These are phyloP conservation scores for Xerocomellus dryophilus DNA, from an alignment of 768 basidiomycete species.

Conservation along the genomic window DNA sequence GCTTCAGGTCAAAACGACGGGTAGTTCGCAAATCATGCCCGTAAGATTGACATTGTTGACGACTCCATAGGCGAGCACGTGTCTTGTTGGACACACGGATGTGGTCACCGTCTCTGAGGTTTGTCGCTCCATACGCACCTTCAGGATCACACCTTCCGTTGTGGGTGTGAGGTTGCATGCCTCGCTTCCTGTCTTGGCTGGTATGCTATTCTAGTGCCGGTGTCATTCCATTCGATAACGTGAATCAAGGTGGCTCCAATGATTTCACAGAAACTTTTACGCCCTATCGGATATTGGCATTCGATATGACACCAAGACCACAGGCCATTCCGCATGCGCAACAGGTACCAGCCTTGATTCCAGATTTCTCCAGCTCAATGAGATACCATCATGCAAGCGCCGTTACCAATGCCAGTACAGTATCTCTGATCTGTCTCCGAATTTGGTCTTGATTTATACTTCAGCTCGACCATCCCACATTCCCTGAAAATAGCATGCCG, in stretches of 20 bases:
- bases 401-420: background rate
- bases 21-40: background rate
- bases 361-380: background rate
- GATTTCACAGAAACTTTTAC: background rate
- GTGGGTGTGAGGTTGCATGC: background rate
- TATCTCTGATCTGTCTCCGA: background rate
- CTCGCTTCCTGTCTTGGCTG: background rate
- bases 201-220: background rate
- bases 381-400: background rate
- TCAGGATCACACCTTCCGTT: background rate
- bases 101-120: background rate
- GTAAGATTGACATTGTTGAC: background rate
- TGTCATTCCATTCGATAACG: background rate
- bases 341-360: background rate
- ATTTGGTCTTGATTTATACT: no score
- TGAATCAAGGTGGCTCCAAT: background rate
- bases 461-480: background rate
- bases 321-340: background rate
- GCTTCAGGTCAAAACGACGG: no score
- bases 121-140: background rate
- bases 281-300: background rate
- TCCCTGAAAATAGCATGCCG: background rate
- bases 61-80: background rate
- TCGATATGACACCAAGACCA: background rate
- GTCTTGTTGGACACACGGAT: background rate